These are phyloP conservation scores for Ascochyta koolunga DNA, from an alignment of 2,329 filamentous ascomycete genomes.

Conservation along the genomic window DNA sequence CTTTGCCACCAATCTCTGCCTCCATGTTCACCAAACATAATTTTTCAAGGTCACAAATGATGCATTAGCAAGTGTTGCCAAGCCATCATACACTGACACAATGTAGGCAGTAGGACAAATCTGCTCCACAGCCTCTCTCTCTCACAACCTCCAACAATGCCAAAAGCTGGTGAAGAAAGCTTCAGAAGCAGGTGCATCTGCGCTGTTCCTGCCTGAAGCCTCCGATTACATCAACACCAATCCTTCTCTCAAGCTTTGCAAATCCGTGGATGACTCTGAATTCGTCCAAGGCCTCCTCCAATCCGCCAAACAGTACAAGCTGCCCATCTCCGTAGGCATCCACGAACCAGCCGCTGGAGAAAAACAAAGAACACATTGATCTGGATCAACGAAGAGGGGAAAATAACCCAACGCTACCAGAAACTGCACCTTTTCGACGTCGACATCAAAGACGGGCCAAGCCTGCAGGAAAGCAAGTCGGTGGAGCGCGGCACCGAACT, in stretches of 20 bases:
- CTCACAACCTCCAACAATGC: slow-evolving; percentile 81
- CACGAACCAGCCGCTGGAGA: slow-evolving; percentile 61
- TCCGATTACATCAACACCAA: slow-evolving; percentile 82
- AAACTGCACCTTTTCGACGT: slow-evolving; percentile 92
- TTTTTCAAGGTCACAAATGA: too few relatives aligned
- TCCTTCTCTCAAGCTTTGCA: slow-evolving; percentile 71
- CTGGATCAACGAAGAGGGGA: slow-evolving; percentile 68
- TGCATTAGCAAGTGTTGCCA: too few relatives aligned
- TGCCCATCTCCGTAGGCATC: slow-evolving; percentile 85
- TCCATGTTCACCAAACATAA: background rate
- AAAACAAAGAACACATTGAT: slow-evolving; percentile 69
- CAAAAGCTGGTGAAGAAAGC: slow-evolving; percentile 74
- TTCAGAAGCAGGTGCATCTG: slow-evolving; percentile 76
- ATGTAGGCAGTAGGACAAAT: slow-evolving; percentile 84
- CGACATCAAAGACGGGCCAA: slow-evolving; percentile 62
- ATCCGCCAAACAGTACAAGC: slow-evolving; percentile 65
- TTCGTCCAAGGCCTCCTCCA: slow-evolving; percentile 79
- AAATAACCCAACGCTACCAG: slow-evolving; percentile 72
- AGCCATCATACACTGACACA: background rate
- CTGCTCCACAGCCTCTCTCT: slow-evolving; percentile 79
- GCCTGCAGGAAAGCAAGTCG: slow-evolving; percentile 67
- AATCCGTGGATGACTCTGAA: slow-evolving; percentile 66
- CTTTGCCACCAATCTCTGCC: background rate
- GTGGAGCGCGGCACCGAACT: slow-evolving; percentile 65
- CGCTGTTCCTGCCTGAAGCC: slow-evolving; percentile 91